Percentiles rank a stretch among this genome's conserved stretches.
Evolutionary conservation across 2,329 filamentous ascomycete species (phyloP).

Genomic region (Xylariaceae sp.): DNA sequence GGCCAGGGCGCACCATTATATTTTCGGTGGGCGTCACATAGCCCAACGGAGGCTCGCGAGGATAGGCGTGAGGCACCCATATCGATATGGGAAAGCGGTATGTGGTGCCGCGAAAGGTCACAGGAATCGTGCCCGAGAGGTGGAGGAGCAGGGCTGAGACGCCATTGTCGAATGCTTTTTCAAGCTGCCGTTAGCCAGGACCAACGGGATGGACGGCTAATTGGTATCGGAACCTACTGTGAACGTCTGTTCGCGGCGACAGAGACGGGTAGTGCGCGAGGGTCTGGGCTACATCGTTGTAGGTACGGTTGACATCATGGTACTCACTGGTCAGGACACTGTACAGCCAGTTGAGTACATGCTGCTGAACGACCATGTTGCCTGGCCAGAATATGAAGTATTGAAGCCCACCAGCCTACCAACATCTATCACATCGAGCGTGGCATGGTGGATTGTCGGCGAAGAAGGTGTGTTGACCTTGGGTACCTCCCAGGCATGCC

Average conservation of each 20-base stretch:
- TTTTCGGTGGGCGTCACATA: slow-evolving; percentile 85
- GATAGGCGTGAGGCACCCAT: slow-evolving; percentile 92
- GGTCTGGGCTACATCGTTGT: slow-evolving; percentile 81
- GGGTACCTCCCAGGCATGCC: no score
- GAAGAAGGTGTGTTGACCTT: no score
- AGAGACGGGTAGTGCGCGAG: slow-evolving; percentile 76
- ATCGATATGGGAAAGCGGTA: slow-evolving; percentile 89
- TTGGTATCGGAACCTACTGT: slow-evolving; percentile 57
- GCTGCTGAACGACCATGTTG: slow-evolving; percentile 71
- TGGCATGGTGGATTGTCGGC: slow-evolving; percentile 15
- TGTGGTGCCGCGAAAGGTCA: slow-evolving; percentile 77
- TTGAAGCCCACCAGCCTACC: slow-evolving; percentile 16
- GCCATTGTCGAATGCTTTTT: slow-evolving; percentile 79
- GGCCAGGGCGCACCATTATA: slow-evolving; percentile 86
- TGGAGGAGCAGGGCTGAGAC: slow-evolving; percentile 79
- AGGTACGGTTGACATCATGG: slow-evolving; percentile 84
- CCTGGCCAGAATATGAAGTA: slow-evolving; percentile 1
- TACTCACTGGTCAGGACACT: slow-evolving; percentile 88
- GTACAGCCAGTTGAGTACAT: slow-evolving; percentile 92
- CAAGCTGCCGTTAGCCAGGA: slow-evolving; percentile 4
- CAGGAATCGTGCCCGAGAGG: slow-evolving; percentile 83
- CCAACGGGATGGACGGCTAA: not conserved
- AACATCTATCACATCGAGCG: no score
- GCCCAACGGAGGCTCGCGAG: slow-evolving; percentile 74
- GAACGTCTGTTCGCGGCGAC: slow-evolving; percentile 84